Evolutionary conservation across 2,329 filamentous ascomycete genomes (phyloP).

Genomic region (Furcasterigmium furcatum): DNA sequence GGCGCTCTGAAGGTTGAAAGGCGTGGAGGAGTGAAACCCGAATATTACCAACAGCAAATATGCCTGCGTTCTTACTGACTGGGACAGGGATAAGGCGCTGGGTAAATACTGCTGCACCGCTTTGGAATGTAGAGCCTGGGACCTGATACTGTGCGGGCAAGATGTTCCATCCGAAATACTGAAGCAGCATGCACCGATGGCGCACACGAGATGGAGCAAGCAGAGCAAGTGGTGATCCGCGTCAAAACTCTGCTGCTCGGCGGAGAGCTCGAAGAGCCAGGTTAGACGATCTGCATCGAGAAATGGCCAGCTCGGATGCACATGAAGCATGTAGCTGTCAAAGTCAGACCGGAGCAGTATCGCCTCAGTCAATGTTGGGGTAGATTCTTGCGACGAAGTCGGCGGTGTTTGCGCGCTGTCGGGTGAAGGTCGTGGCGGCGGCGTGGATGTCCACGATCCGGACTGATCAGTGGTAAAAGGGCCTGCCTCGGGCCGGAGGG

Average conservation of each 20-base stretch:
- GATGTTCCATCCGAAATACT: not conserved
- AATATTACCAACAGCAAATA: not conserved
- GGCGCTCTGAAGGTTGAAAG: not conserved
- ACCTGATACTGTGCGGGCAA: conserved; percentile 2
- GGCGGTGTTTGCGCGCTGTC: not conserved
- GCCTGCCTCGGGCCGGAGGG: not conserved
- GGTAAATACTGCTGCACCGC: not conserved
- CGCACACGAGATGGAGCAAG: conserved; percentile 2
- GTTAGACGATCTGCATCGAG: not conserved
- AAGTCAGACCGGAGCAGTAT: conserved; percentile 1
- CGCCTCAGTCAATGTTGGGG: not conserved
- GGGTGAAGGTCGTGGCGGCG: no score
- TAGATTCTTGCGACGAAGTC: not conserved
- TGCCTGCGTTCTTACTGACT: not conserved
- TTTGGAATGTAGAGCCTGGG: not conserved
- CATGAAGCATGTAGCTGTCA: conserved; percentile 1
- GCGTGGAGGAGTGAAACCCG: not conserved
- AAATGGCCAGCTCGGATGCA: conserved; percentile 3
- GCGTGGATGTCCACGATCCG: not conserved
- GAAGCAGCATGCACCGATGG: not conserved
- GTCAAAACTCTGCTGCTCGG: not conserved
- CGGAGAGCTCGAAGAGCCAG: conserved; percentile 1
- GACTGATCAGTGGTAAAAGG: no score
- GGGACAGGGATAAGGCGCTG: not conserved
- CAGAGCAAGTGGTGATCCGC: not conserved